Conservation (phyloP, 2,329 filamentous ascomycete species). For the Trichoderma arundinaceum region DNA sequence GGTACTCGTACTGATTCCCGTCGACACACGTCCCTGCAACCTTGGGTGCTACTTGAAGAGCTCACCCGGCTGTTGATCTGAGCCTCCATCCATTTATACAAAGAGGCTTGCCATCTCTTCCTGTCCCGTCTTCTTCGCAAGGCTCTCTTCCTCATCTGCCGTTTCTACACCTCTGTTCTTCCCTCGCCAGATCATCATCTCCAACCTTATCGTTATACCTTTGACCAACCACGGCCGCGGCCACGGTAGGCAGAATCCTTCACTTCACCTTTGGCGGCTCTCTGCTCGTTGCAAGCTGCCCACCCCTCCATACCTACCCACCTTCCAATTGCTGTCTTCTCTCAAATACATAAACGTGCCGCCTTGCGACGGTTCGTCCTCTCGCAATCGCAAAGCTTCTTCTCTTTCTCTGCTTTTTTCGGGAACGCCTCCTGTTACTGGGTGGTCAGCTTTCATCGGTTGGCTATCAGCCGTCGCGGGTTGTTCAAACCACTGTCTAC, state of each 20-base stretch:
- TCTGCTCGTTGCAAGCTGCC: constrained; percentile 37
- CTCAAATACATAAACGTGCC: constrained; percentile 40
- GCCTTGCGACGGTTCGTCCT: constrained; percentile 26
- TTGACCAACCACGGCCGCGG: constrained; percentile 39
- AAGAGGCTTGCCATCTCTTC: constrained; percentile 36
- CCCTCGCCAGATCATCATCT: constrained; percentile 32
- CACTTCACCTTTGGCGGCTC: constrained; percentile 30
- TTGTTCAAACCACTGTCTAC: not conserved
- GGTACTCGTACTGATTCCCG: constrained; percentile 25
- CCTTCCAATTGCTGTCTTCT: constrained; percentile 32
- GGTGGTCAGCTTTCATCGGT: not conserved
- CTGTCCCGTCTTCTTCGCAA: constrained; percentile 26
- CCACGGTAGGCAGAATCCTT: constrained; percentile 40
- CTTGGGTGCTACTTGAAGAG: constrained; percentile 26
- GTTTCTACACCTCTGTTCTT: constrained; percentile 22
- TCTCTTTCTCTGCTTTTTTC: not conserved
- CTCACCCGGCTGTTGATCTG: constrained; percentile 33
- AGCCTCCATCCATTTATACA: constrained; percentile 36
- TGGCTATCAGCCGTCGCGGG: not conserved
- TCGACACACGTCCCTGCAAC: constrained; percentile 32
- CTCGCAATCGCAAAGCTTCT: not conserved
- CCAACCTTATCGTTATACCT: constrained; percentile 26
- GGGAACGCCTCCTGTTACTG: not conserved
- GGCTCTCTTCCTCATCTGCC: constrained; percentile 29
- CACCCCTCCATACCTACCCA: constrained; percentile 32